phyloP scores from a whole-genome alignment of 1,284 basidiomycete genomes.

The Mycena sp. region DNA sequence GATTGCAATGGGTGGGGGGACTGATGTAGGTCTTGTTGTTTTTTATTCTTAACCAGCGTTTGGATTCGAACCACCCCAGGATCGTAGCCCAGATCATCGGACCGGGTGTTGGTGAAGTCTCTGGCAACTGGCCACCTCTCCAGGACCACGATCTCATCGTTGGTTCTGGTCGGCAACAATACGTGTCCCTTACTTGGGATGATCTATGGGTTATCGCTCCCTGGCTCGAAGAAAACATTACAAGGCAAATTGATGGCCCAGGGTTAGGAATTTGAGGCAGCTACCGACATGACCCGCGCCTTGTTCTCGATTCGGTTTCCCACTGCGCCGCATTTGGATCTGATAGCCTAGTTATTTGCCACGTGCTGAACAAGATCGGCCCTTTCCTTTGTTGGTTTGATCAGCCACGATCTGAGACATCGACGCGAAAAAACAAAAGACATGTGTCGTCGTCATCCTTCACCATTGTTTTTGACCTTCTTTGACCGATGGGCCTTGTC shows the following conservation, averaged over 20 bases:
- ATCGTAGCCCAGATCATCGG: constrained; percentile 70
- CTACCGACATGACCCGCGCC: background rate
- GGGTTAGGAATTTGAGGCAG: constrained; percentile 65
- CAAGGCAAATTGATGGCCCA: constrained; percentile 70
- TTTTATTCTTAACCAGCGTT: background rate
- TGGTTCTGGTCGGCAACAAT: constrained; percentile 62
- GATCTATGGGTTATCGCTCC: constrained; percentile 79
- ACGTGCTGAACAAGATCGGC: constrained; percentile 27
- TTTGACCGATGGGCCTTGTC: constrained; percentile 11
- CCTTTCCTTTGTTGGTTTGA: constrained; percentile 6
- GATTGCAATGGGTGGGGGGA: constrained; percentile 77
- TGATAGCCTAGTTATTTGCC: constrained; percentile 9
- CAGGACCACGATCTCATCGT: constrained; percentile 62
- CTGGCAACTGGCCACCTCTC: background rate
- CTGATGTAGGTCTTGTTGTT: constrained; percentile 61
- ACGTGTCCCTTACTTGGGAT: constrained; percentile 72
- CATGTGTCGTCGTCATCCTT: background rate
- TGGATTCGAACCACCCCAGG: no score
- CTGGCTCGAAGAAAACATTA: constrained; percentile 74
- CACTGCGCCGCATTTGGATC: background rate
- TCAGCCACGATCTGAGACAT: background rate
- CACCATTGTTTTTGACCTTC: constrained; percentile 7
- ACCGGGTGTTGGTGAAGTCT: constrained; percentile 49
- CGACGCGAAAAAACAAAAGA: background rate
- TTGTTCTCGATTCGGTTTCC: constrained; percentile 11